Percentiles rank a stretch among this genome's conserved stretches.
Evolutionary conservation across 352 stramenopile species (phyloP).

Genomic region (Phytophthora fragariae): DNA sequence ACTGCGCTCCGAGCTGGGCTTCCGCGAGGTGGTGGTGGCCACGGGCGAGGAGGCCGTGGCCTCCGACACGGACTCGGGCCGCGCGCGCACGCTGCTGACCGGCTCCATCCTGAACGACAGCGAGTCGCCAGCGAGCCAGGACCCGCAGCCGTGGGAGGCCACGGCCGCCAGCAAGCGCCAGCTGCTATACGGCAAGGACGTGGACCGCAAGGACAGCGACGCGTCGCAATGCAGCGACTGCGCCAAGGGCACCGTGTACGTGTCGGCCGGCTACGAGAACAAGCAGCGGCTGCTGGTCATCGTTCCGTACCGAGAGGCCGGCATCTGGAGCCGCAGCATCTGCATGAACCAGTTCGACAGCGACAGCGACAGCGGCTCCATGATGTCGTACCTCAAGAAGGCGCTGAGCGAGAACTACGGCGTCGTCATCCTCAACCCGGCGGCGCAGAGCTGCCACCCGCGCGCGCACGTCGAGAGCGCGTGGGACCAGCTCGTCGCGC

Average conservation of each 20-base stretch:
- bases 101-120: constrained; percentile 25
- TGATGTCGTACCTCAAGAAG: constrained; percentile 85
- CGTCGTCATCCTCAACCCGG: constrained; percentile 85
- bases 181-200: constrained; percentile 39
- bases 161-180: constrained; percentile 37
- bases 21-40: constrained; percentile 72
- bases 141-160: constrained; percentile 37
- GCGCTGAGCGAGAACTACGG: constrained; percentile 84
- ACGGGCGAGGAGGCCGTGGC: constrained; percentile 51
- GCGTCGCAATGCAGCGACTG: constrained; percentile 58
- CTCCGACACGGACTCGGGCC: constrained; percentile 36
- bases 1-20: constrained; percentile 68
- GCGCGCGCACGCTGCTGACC: constrained; percentile 26
- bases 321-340: constrained; percentile 89
- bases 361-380: constrained; percentile 72
- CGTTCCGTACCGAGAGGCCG: constrained; percentile 83
- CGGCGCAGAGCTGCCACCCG: constrained; percentile 77
- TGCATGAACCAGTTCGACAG: constrained; percentile 74
- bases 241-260: constrained; percentile 73
- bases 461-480: constrained; percentile 77
- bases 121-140: constrained; percentile 21
- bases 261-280: constrained; percentile 63
- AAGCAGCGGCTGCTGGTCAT: constrained; percentile 82
- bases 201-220: constrained; percentile 38
- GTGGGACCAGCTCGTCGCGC: constrained; percentile 82